Evolutionary conservation across 2,329 filamentous ascomycete species (phyloP), one percentile per base, ranked within the genome.

Genomic region (Diatrype stigma): DNA sequence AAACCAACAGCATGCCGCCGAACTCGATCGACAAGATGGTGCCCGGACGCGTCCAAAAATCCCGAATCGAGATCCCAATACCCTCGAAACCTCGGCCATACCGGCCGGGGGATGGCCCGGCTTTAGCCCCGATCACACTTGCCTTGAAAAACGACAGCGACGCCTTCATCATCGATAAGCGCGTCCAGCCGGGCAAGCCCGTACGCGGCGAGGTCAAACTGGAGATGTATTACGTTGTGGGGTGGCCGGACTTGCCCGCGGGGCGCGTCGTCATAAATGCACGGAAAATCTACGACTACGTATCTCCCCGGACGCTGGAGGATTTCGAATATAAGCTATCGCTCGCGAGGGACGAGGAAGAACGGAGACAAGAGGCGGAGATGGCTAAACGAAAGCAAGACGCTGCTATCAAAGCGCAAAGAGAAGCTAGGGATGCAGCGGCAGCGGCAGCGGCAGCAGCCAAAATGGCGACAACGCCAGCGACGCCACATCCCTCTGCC

Each of bases 101-200:
- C 58, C 62, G 68, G 1, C 72, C 72, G 3, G 75, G 75, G 34
- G 73, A 72, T 7, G 76, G 77, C 0, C 80, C 80, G 0, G 68
- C 73, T 0, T 64, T 77, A 2, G 72, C 72, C 3, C 74, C 72
- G 10, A 67, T 82, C 16, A 62, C 70, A n/a, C 64, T 84, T 6
- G 63, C 75, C 2, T 79, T 76, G 3, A 62, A 69, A 1, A 65
- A 73, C 60, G 77, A 84, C 56, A 73, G 75, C 42, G 76, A 75
- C 8, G 81, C 78, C n/a, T 81, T 76, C 58, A 85, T 86, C 40
- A 62, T 78, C 54, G 75, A 78, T 45, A 76, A 78, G 56, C 70
- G 79, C 30, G 66, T 82, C 7, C 67, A 79, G 1, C 72, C 76
- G 1, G 58, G 63, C 1, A 37, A 59, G 21, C 56, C 61, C 6